Evolutionary conservation across 805 yeast genomes (phyloP).

Genomic region (Candida endomychidarum): DNA sequence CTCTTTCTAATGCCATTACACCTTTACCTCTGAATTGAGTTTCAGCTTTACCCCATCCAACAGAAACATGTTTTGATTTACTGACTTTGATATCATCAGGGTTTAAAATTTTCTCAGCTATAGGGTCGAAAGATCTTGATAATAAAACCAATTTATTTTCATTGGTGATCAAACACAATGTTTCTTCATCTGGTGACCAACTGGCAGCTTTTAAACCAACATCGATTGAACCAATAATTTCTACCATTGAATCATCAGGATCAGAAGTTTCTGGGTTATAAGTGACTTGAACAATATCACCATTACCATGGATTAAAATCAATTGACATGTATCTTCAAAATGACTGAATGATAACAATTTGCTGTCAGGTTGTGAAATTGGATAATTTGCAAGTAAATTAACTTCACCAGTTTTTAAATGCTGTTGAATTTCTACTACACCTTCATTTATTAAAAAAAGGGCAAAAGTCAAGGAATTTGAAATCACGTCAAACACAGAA

Average conservation of each 20-base stretch:
- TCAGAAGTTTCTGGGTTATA: constrained; percentile 49
- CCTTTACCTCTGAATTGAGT: constrained; percentile 97
- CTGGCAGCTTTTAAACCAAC: constrained; percentile 66
- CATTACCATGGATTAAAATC: constrained; percentile 66
- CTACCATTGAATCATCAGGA: constrained; percentile 57
- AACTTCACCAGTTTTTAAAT: constrained; percentile 60
- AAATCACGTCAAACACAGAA: constrained; percentile 67
- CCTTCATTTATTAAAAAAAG: constrained; percentile 54
- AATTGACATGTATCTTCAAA: constrained; percentile 68
- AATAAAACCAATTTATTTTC: constrained; percentile 63
- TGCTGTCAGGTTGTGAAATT: constrained; percentile 32
- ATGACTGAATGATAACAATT: constrained; percentile 58
- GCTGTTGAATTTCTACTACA: constrained; percentile 73
- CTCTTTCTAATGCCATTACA: constrained; percentile 75
- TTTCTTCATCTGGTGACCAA: constrained; percentile 94
- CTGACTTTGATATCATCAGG: constrained; percentile 59
- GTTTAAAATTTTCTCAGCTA: constrained; percentile 60
- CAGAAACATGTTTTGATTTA: constrained; percentile 80
- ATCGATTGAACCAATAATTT: constrained; percentile 83
- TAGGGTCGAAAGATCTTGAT: constrained; percentile 76
- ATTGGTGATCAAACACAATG: constrained; percentile 64
- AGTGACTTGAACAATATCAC: constrained; percentile 71
- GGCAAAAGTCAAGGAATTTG: constrained; percentile 69
- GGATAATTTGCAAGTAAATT: constrained; percentile 63
- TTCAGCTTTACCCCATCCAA: constrained; percentile 98